phyloP scores from a whole-genome alignment of 371 early-diverging fungal species.

The Choanephora cucurbitarum region DNA sequence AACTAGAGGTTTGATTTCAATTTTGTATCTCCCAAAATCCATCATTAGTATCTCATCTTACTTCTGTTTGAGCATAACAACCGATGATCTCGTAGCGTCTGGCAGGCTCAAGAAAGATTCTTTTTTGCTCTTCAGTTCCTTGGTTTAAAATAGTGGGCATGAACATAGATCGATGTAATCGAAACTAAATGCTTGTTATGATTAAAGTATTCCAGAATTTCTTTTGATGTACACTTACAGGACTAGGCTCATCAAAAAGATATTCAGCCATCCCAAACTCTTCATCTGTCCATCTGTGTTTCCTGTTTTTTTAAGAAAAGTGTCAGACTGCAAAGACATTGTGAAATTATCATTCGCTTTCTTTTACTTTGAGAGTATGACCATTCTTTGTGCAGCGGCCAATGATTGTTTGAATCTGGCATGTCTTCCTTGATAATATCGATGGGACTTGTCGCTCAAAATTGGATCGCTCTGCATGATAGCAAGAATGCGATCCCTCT shows the following conservation, averaged over 20 bases:
- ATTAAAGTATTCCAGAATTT: no score
- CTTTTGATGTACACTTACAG: no score
- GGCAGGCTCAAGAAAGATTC: slow-evolving; percentile 63
- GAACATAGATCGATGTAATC: slow-evolving; percentile 69
- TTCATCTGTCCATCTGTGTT: slow-evolving; percentile 56
- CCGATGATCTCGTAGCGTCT: slow-evolving; percentile 69
- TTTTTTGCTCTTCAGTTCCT: slow-evolving; percentile 68
- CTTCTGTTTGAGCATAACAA: slow-evolving; percentile 78
- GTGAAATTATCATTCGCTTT: not conserved
- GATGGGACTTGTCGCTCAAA: slow-evolving; percentile 56
- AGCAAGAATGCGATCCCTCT: slow-evolving; percentile 41
- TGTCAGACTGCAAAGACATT: no score
- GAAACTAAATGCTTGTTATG: no score
- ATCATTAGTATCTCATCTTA: slow-evolving; percentile 8
- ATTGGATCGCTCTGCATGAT: slow-evolving; percentile 58
- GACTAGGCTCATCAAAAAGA: slow-evolving; percentile 58
- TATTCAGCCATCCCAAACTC: slow-evolving; percentile 56
- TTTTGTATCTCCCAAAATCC: no score
- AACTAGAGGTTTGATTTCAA: slow-evolving; percentile 43
- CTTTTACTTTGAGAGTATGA: slow-evolving; percentile 49
- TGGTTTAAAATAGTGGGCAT: slow-evolving; percentile 70
- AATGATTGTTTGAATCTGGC: slow-evolving; percentile 53
- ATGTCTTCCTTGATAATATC: slow-evolving; percentile 56
- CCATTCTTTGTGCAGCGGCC: slow-evolving; percentile 51
- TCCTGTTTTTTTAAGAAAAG: no score